A percentile compares a stretch with the other conserved stretches of the same genome.
These are phyloP conservation scores for Ganoderma leucocontextum DNA, from an alignment of 1,284 basidiomycete genomes.

Conservation along the genomic window DNA sequence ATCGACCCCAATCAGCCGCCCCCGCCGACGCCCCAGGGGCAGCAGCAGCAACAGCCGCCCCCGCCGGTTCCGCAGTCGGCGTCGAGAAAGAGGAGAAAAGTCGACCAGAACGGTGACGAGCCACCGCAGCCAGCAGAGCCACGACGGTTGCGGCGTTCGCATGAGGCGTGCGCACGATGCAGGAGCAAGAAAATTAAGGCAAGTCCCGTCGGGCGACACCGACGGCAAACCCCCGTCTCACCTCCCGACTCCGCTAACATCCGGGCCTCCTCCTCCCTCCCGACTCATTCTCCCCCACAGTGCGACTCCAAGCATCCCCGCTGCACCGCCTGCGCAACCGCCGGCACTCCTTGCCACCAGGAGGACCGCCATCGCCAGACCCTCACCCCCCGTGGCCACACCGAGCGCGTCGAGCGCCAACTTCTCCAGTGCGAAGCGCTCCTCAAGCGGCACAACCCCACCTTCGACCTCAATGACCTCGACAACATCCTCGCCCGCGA, in stretches of 20 bases:
- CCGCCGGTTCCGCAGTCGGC: constrained; percentile 41
- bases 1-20: constrained; percentile 66
- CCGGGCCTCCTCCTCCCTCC: constrained; percentile 40
- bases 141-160: constrained; percentile 80
- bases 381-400: constrained; percentile 81
- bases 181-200: constrained; percentile 94
- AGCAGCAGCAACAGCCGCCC: constrained; percentile 51
- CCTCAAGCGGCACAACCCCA: constrained; percentile 73
- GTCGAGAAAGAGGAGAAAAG: constrained; percentile 65
- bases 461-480: constrained; percentile 70
- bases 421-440: constrained; percentile 77
- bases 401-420: constrained; percentile 80
- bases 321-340: constrained; percentile 82
- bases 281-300: constrained; percentile 47
- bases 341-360: constrained; percentile 80
- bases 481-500: constrained; percentile 71
- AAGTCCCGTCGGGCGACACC: constrained; percentile 85
- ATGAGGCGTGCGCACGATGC: constrained; percentile 88
- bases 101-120: constrained; percentile 61
- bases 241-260: constrained; percentile 34
- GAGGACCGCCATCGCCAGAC: constrained; percentile 86
- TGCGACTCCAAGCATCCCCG: constrained; percentile 88
- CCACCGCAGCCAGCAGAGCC: constrained; percentile 66
- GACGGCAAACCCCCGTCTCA: constrained; percentile 76
- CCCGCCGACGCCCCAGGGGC: constrained; percentile 31